Base-by-base conservation (phyloP, 139 green algal genomes). In the Chlorella sp. region DNA sequence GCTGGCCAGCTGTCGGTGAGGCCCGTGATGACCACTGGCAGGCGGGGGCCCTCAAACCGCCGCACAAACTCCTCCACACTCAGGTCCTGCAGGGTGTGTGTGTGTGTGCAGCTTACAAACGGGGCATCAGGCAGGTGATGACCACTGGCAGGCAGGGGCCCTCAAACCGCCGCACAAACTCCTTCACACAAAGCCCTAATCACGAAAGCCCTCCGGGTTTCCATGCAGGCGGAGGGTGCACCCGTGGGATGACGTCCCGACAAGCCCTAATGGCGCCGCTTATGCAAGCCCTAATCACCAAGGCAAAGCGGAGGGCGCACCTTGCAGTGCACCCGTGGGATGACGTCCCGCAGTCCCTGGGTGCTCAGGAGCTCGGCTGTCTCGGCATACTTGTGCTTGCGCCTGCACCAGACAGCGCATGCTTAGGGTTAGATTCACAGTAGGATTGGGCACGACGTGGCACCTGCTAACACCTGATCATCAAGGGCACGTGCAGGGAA, bases 91-190 rank as follows among this genome's bases (percentile, higher is more conserved):
- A 64, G n/a, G n/a, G n/a, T n/a, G n/a, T n/a, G n/a, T n/a, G n/a
- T n/a, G n/a, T n/a, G n/a, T n/a, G n/a, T n/a, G n/a, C n/a, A 24
- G 89, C 87, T 0, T 66, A 71, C 91, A 91, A 96, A n/a, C 14
- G 42, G 34, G 92, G 86, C 29, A 67, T 80, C 31, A 89, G 72
- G 23, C 85, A 80, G 2, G 87, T 93, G 67, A 95, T 86, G 22
- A 96, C 81, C 27, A 91, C 83, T 0, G 91, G 91, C 10, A 82
- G 51, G 0, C 87, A 73, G 0, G 89, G 86, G 23, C 62, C 51
- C 76, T 96, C 91, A 75, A 81, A 95, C 2, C 73, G 64, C 42
- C 85, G 70, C 0, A 87, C 78, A 84, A 96, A 96, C 42, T 90
- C 50, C 49, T 85, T 73, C 0, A 77, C 24, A 0, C 72, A 84